A percentile compares a stretch with the other conserved stretches of the same genome.
These are phyloP conservation scores for Plantago elongata DNA, from an alignment of 257 asterid species.

Conservation along the genomic window DNA sequence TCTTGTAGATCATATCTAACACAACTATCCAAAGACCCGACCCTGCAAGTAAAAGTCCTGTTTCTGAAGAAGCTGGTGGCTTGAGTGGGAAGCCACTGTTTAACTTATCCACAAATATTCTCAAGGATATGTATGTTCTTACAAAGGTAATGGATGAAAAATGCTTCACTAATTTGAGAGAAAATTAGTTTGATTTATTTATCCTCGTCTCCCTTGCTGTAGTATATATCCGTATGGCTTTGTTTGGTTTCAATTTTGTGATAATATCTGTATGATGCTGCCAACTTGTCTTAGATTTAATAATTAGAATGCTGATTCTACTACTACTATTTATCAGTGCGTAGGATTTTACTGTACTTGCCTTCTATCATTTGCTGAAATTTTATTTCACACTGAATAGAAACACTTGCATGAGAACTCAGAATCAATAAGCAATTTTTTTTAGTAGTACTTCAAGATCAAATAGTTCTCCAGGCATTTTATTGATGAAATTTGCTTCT, in stretches of 20 bases:
- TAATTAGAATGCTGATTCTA: too few species aligned
- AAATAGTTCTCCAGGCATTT: background rate
- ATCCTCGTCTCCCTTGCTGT: too few species aligned
- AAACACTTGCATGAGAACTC: background rate
- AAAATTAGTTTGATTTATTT: too few species aligned
- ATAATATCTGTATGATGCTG: too few species aligned
- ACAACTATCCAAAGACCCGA: conserved; percentile 90
- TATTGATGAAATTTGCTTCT: conserved; percentile 6
- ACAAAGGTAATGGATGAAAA: conserved; percentile 55
- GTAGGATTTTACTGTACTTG: background rate
- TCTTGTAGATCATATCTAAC: conserved; percentile 77
- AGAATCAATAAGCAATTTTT: background rate
- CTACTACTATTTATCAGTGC: too few species aligned
- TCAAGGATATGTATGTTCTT: conserved; percentile 81
- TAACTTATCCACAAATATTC: conserved; percentile 55
- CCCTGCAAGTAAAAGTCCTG: conserved; percentile 47
- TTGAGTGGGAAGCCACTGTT: conserved; percentile 92
- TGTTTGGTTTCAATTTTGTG: too few species aligned
- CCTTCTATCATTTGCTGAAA: background rate
- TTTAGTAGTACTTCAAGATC: background rate
- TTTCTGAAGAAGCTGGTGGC: conserved; percentile 83
- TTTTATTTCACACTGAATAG: background rate
- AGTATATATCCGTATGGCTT: too few species aligned
- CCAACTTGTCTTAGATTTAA: background rate
- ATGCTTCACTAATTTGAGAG: too few species aligned